Base-by-base conservation (phyloP, 2,329 filamentous ascomycete species). In the Plectosphaerella cucumerina region DNA sequence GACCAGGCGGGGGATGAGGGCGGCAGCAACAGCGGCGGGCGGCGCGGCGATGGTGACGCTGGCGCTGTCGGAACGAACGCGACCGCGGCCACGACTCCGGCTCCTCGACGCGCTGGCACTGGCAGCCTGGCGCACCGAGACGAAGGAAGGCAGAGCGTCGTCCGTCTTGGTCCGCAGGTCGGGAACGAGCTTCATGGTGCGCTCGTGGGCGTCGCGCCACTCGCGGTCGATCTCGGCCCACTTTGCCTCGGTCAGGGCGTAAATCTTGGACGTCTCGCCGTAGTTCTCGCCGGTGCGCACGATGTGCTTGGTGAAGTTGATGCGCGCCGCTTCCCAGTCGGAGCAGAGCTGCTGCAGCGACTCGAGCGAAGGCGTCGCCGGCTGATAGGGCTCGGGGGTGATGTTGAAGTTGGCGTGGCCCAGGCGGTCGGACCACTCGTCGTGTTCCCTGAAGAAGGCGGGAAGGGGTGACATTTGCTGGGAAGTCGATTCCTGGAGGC, bases 381-480 rank as follows among this genome's bases (percentile, higher is more conserved):
- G 86, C 9, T 81, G 69, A 62, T 96, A 96, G 0, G 92, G 93
- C 64, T 86, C 82, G 0, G 92, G 92, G 20, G 82, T 73, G 59
- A 97, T 95, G 60, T 82, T 92, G 66, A 95, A 97, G 72, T 97
- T 96, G 57, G 92, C 92, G 65, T 97, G 92, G 23, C 93, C 93
- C 14, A 97, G 81, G 51, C 84, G 84, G 62, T 87, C 82, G 1
- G 89, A 87, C 93, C 93, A 97, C 58, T 86, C 84, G 64, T 96
- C 90, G 47, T 85, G 77, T 6, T 84, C 82, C 50, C 87, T 82
- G 31, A 85, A 72, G 15, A 87, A 81, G 5, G 80, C 76, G 4
- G 47, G 47, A 14, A 31, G 15, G 34, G 79, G 72, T 48, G 67
- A 80, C 58, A 65, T 71, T 59, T 70, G 78, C 64, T 63, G 63